Evolutionary conservation across 2,329 filamentous ascomycete species (phyloP).

Genomic region (Epichloe elymi): DNA sequence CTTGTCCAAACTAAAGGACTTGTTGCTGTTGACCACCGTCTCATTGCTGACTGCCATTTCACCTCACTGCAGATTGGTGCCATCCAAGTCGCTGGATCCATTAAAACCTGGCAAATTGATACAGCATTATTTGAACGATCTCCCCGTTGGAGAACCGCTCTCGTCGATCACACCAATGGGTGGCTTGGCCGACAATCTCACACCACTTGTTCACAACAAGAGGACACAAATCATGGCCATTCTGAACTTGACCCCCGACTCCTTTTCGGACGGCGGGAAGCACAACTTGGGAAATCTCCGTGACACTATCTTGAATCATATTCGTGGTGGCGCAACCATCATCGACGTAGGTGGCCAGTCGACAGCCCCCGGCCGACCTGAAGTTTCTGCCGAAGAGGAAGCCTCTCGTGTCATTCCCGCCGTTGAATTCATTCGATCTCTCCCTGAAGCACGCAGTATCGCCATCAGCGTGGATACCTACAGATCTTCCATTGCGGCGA

Average conservation of each 20-base stretch:
- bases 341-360: conserved; percentile 92
- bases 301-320: conserved; percentile 45
- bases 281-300: conserved; percentile 43
- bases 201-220: conserved; percentile 42
- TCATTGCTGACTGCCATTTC: not conserved
- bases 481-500: conserved; percentile 67
- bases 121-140: conserved; percentile 47
- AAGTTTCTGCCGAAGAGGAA: conserved; percentile 63
- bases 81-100: conserved; percentile 37
- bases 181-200: conserved; percentile 34
- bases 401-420: conserved; percentile 63
- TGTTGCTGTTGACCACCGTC: not conserved
- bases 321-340: conserved; percentile 62
- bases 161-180: conserved; percentile 47
- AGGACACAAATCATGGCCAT: conserved; percentile 83
- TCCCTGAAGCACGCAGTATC: conserved; percentile 48
- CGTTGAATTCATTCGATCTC: conserved; percentile 57
- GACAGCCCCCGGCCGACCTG: conserved; percentile 61
- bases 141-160: conserved; percentile 36
- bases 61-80: conserved; percentile 34
- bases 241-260: conserved; percentile 88
- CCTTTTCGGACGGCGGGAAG: conserved; percentile 81
- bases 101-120: conserved; percentile 46
- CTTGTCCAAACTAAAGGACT: not conserved
- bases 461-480: conserved; percentile 89